Base-by-base conservation (phyloP, 768 basidiomycete genomes). In the Termitomyces sp. region DNA sequence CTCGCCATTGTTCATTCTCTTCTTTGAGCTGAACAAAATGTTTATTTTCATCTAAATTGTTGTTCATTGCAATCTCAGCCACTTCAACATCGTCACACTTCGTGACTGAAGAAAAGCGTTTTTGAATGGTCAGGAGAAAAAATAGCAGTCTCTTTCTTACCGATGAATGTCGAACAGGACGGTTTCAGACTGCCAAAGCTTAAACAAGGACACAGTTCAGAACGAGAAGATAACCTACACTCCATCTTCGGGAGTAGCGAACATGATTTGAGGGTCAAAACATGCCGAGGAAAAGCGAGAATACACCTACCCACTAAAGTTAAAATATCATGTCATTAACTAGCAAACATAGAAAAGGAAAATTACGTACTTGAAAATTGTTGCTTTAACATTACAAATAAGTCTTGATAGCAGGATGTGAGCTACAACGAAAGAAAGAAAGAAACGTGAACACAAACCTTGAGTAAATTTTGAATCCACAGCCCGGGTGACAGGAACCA, bases 131-230 rank as follows among this genome's bases (percentile, higher is more conserved):
- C 4, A 18, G 26, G 18, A 10, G 26, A 26, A 48, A 26, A 14
- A 22, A 26, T 4, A 39, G 2, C 32, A n/a, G 14, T 12, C 1
- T 4, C 20, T 39, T 22, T 24, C 50, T 52, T 58, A 58, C 57
- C 26, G 44, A 58, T 53, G 57, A 58, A 58, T 16, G 50, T 58
- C n/a, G 53, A 37, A 13, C 43, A 53, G 42, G 57, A 58, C 29
- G 13, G 34, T 36, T 43, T 57, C 22, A 57, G 13, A 18, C 56
- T 57, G 26, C n/a, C 48, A 34, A n/a, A 22, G 22, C 18, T 22
- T 7, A 5, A 29, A 22, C 27, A 12, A 57, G 14, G 31, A 32
- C 10, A 12, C 26, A 5, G 5, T 26, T 29, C 2, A 42, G 39
- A 36, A 42, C n/a, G 12, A 27, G 29, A 39, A n/a, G 31, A 26